Base-by-base conservation (phyloP, 169 alveolate species). In the Plasmodium malariae region DNA sequence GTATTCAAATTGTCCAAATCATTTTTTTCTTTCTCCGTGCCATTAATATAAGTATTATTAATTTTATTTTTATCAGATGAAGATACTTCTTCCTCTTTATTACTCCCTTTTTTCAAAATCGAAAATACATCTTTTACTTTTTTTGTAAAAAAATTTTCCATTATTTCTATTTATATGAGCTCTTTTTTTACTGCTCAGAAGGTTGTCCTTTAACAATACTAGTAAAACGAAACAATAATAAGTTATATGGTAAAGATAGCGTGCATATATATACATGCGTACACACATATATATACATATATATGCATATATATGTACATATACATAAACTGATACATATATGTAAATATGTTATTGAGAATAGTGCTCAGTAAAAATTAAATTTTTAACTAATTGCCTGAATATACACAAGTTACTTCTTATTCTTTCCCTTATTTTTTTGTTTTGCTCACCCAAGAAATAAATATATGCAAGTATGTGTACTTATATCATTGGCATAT, bases 71-170 rank as follows among this genome's bases (percentile, higher is more conserved):
- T 68, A 17, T 19, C 37, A 59, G 4, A 32, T 12, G 62, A 7
- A 17, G n/a, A 3, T n/a, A 2, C 32, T 2, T 57, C 30, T 40
- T 48, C 48, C 26, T 78, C 70, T 57, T 80, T 67, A 21, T 26
- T 62, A 59, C 19, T 65, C 26, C 40, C 69, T 62, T 49, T 55
- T 21, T 73, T 67, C 67, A 80, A 65, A 49, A 51, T 65, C 49
- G 90, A 36, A 80, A 80, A 80, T 17, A 80, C 90, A 28, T 68
- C 59, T 67, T 80, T 57, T 17, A 80, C 71, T 80, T 54, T 80
- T 80, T 80, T 80, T 51, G 54, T 80, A 71, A 80, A 80, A 60
- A 60, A 80, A 12, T 67, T 80, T 80, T 80, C 83, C 90, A 80
- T 80, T 55, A 57, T 67, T 65, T 6, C 7, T 7, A 21, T 28